Percentiles rank a stretch among this genome's conserved stretches.
phyloP scores from a whole-genome alignment of 768 basidiomycete genomes.

The Termitomyces sp. region DNA sequence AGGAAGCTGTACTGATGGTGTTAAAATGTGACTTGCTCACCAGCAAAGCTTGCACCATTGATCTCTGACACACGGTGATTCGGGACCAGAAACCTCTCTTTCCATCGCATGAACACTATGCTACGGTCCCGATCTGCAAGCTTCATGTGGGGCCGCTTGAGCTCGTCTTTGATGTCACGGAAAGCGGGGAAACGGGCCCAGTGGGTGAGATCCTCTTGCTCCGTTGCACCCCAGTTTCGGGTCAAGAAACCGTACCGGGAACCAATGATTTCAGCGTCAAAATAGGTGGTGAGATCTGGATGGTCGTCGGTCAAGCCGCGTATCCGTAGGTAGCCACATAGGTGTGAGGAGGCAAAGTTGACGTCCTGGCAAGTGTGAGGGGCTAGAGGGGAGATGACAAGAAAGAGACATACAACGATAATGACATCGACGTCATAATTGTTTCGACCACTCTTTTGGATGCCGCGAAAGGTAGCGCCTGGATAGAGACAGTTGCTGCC shows the following conservation, averaged over 20 bases:
- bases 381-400: conserved; percentile 4
- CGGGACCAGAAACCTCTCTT: conserved; percentile 94
- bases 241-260: conserved; percentile 88
- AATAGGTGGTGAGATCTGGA: conserved; percentile 94
- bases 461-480: conserved; percentile 84
- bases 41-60: conserved; percentile 92
- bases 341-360: conserved; percentile 76
- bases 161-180: conserved; percentile 69
- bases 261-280: conserved; percentile 95
- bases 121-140: conserved; percentile 73
- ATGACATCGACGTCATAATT: conserved; percentile 93
- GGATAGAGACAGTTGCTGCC: conserved; percentile 80
- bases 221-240: conserved; percentile 83
- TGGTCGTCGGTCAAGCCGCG: conserved; percentile 90
- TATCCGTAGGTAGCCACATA: conserved; percentile 92
- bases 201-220: conserved; percentile 89
- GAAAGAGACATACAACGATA: conserved; percentile 67
- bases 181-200: conserved; percentile 94
- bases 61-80: conserved; percentile 92
- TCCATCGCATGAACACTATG: conserved; percentile 94
- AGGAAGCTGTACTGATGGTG: conserved; percentile 11
- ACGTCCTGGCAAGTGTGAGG: conserved; percentile 50
- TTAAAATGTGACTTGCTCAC: conserved; percentile 35
- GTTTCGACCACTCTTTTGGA: conserved; percentile 90
- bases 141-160: conserved; percentile 72